These are phyloP conservation scores for Mucor ambiguus DNA, from an alignment of 371 early-diverging fungal genomes.

Conservation along the genomic window DNA sequence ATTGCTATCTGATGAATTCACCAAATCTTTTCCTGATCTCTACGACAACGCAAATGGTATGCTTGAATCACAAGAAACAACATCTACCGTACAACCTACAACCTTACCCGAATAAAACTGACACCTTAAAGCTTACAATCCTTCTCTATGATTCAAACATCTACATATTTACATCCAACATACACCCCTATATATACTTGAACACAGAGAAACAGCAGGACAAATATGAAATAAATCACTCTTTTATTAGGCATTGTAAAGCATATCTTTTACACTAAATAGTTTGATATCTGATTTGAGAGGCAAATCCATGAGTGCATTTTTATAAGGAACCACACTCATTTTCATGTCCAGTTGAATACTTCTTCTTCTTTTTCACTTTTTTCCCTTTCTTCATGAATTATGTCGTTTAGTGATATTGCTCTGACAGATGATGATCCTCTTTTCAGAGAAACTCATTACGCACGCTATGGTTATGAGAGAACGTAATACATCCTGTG, in stretches of 20 bases:
- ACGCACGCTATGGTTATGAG: conserved; percentile 50
- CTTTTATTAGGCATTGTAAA: not conserved
- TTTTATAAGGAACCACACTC: not conserved
- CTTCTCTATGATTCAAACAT: not conserved
- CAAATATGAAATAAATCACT: not conserved
- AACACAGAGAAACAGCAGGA: not conserved
- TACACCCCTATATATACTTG: not conserved
- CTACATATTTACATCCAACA: not conserved
- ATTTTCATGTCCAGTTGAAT: not conserved
- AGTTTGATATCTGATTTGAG: not conserved
- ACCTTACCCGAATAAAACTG: not conserved
- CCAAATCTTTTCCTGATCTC: conserved; percentile 52
- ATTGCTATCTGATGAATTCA: conserved; percentile 41
- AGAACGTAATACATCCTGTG: conserved; percentile 40
- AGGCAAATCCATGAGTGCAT: not conserved
- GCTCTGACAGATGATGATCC: conserved; percentile 29
- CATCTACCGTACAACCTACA: not conserved
- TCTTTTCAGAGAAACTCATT: conserved; percentile 50
- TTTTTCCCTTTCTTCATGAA: not conserved
- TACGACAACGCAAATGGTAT: conserved; percentile 35
- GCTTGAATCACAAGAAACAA: conserved; percentile 6
- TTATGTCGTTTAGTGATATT: conserved; percentile 21
- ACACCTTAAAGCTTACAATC: not conserved
- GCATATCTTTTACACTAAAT: not conserved
- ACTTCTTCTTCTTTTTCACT: not conserved